A percentile compares a stretch with the other conserved stretches of the same genome.
These are phyloP conservation scores for Wickerhamomyces sydowiorum DNA, from an alignment of 805 yeast species.

Conservation along the genomic window DNA sequence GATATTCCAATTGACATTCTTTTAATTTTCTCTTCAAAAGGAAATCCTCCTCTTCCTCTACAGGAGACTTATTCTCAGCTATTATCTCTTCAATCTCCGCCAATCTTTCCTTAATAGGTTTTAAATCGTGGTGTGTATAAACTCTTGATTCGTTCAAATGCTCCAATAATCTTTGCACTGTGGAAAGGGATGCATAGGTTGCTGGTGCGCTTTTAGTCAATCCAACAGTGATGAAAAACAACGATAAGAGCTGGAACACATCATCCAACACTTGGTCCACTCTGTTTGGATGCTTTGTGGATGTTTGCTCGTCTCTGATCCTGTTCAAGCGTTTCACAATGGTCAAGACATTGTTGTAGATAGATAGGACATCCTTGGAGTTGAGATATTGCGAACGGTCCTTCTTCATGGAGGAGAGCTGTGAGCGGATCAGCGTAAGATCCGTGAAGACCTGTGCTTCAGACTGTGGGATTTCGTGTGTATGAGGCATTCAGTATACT, in stretches of 20 bases:
- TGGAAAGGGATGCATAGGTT: conserved; percentile 81
- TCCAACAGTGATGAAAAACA: conserved; percentile 90
- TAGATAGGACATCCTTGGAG: conserved; percentile 58
- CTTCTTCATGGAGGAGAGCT: conserved; percentile 45
- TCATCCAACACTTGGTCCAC: conserved; percentile 82
- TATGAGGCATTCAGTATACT: conserved; percentile 21
- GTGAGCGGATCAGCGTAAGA: conserved; percentile 36
- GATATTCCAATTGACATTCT: conserved; percentile 54
- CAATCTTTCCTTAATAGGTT: conserved; percentile 70
- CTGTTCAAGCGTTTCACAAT: conserved; percentile 47
- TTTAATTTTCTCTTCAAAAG: conserved; percentile 61
- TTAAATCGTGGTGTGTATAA: conserved; percentile 77
- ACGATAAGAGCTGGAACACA: conserved; percentile 79
- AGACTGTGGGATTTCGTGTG: conserved; percentile 29
- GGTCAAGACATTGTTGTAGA: conserved; percentile 53
- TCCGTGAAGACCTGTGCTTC: conserved; percentile 34
- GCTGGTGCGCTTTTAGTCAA: conserved; percentile 88
- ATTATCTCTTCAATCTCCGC: conserved; percentile 65
- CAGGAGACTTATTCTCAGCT: conserved; percentile 10
- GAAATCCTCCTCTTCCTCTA: conserved; percentile 46
- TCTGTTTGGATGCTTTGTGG: conserved; percentile 28
- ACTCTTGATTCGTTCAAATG: conserved; percentile 79
- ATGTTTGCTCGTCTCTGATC: conserved; percentile 32
- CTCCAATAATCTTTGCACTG: conserved; percentile 77
- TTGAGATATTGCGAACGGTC: conserved; percentile 61